Evolutionary conservation across 2,329 filamentous ascomycete species (phyloP), one percentile per base, ranked within the genome.

Genomic region (Herpotrichia juniperi): DNA sequence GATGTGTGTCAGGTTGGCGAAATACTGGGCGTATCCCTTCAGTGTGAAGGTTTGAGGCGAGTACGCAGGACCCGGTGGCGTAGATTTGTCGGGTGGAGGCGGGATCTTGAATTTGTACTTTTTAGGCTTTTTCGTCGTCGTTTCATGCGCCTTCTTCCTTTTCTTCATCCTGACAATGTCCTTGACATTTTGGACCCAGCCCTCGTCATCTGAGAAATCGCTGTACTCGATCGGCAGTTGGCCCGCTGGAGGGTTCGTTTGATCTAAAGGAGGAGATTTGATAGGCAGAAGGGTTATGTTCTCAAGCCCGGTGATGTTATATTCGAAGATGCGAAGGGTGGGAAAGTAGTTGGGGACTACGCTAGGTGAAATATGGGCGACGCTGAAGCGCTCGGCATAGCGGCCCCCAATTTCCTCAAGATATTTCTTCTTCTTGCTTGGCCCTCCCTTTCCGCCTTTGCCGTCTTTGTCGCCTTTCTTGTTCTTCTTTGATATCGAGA

Each of bases 341-440:
- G 93, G 94, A 59, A 93, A 94, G 73, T 91, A 96, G 68, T 94
- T 97, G 6, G 93, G 94, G 8, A 97, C 90, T 31, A 99, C 79
- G 68, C 93, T 97, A 0, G 93, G 90, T 42, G 88, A 85, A 50
- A 97, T 87, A 22, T 94, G 78, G 0, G 90, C 87, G 5, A 96
- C 74, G 47, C 92, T 88, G 71, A 91, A 99, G 46, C 92, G 84
- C 74, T 99, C 92, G 2, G 87, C 92, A 76, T 86, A 96, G 56
- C 84, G 83, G 4, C 93, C 93, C 17, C 90, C 91, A 56, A 96
- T 87, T 56, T 86, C 83, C 44, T 87, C 78, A 26, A 87, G 73
- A 43, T 83, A 86, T 50, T 84, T 84, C 63, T 82, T 81, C 62
- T 82, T 81, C 48, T 81, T 51, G 12, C 76, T 74, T 26, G 64